Percentiles rank a stretch among this genome's conserved stretches.
Conservation (phyloP, 257 asterid species). For the Cordia subcordata region DNA sequence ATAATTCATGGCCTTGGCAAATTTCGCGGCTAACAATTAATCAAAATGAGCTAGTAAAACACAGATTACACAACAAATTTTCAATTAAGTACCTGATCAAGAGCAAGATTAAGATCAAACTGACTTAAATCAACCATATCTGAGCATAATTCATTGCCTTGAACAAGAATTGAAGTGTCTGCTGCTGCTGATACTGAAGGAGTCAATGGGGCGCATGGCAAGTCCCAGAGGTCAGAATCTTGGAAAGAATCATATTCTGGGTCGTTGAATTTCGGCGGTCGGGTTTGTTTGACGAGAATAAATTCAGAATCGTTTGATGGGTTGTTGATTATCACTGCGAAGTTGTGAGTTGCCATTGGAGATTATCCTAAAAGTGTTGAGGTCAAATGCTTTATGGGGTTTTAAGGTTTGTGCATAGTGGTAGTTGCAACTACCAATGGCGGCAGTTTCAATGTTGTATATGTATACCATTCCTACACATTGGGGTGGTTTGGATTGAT, state of each 20-base stretch:
- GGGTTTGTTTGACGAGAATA: conserved; percentile 58
- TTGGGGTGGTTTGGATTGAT: no score
- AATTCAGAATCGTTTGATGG: conserved; percentile 44
- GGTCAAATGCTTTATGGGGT: background rate
- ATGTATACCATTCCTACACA: no score
- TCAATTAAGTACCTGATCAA: background rate
- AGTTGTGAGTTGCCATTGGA: conserved; percentile 41
- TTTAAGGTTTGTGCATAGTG: background rate
- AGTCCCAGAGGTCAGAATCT: conserved; percentile 90
- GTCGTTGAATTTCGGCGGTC: conserved; percentile 72
- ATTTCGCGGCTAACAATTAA: no score
- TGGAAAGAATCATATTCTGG: conserved; percentile 66
- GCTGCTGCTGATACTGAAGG: conserved; percentile 8
- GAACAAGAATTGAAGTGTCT: conserved; percentile 19
- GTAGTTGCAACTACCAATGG: background rate
- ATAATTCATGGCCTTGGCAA: no score
- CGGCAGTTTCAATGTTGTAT: no score
- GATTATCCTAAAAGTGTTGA: background rate
- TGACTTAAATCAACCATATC: conserved; percentile 27
- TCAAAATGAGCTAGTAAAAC: no score
- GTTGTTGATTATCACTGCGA: conserved; percentile 61
- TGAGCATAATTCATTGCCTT: conserved; percentile 24
- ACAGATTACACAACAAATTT: no score
- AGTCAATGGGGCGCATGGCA: conserved; percentile 55
- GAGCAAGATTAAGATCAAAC: conserved; percentile 60